Conservation (phyloP, 2,329 filamentous ascomycete species). For the Onygenales sp. region DNA sequence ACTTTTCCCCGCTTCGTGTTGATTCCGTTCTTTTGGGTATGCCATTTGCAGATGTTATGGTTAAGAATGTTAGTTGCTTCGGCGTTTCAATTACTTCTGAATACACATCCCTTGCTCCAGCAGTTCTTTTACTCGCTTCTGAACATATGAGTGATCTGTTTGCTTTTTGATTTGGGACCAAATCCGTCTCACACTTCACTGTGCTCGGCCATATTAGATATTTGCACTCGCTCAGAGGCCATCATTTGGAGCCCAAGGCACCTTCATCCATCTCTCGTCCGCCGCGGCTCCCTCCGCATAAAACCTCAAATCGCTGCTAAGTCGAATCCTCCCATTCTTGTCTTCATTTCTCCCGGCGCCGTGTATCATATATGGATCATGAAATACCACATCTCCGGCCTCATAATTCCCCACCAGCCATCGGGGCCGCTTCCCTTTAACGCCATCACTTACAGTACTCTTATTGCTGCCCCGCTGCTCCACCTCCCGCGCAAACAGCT, state of each 20-base stretch:
- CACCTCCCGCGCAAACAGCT: conserved; percentile 13
- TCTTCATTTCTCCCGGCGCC: conserved; percentile 33
- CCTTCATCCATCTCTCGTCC: conserved; percentile 28
- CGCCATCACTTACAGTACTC: no score
- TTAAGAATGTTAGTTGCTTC: no score
- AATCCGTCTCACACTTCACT: no score
- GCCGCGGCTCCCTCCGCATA: conserved; percentile 25
- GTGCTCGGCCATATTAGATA: no score
- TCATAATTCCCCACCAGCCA: conserved; percentile 30
- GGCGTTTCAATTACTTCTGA: no score
- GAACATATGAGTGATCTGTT: no score
- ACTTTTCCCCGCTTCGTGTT: no score
- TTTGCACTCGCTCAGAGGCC: conserved; percentile 12
- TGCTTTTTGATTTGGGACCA: no score
- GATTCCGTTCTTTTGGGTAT: no score
- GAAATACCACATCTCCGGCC: conserved; percentile 35
- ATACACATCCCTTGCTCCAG: no score
- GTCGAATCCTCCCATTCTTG: conserved; percentile 25
- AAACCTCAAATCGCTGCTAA: conserved; percentile 36
- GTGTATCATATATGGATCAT: conserved; percentile 37
- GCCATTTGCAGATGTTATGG: no score
- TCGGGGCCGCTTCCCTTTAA: conserved; percentile 1
- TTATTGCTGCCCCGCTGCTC: conserved; percentile 5
- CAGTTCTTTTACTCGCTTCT: no score
- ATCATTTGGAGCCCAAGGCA: conserved; percentile 28